Evolutionary conservation across 805 yeast genomes (phyloP).

Genomic region (Myxozyma neotropica): DNA sequence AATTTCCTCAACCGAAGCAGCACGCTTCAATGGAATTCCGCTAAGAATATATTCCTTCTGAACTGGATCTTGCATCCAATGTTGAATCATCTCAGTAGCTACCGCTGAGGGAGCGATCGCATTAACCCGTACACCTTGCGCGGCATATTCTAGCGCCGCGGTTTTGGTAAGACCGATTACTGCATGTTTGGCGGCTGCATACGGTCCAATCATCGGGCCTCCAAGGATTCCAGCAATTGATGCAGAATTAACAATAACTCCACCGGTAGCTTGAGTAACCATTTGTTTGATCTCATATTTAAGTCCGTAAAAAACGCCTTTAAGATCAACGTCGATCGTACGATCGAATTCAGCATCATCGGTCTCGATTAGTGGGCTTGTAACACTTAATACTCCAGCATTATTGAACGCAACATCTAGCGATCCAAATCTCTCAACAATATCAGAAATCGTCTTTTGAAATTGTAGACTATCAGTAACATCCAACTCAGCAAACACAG

Average conservation of each 20-base stretch:
- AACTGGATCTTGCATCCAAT: not conserved
- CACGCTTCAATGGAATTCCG: constrained; percentile 1
- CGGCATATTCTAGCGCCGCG: constrained; percentile 15
- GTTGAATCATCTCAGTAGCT: constrained; percentile 12
- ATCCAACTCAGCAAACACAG: not conserved
- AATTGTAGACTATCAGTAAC: not conserved
- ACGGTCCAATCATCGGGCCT: constrained; percentile 10
- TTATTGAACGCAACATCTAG: constrained; percentile 83
- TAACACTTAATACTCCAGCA: constrained; percentile 67
- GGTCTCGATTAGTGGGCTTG: constrained; percentile 40
- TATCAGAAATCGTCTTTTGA: constrained; percentile 27
- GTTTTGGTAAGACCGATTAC: constrained; percentile 17
- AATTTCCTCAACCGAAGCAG: constrained; percentile 2
- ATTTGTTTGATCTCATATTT: constrained; percentile 5
- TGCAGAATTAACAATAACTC: constrained; percentile 10
- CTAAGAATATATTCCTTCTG: constrained; percentile 1
- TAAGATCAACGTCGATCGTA: constrained; percentile 43
- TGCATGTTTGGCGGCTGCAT: constrained; percentile 18
- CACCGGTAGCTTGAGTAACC: not conserved
- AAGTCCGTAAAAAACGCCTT: constrained; percentile 41
- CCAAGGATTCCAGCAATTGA: constrained; percentile 7
- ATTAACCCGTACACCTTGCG: constrained; percentile 21
- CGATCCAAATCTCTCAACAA: constrained; percentile 66
- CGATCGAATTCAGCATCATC: constrained; percentile 43
- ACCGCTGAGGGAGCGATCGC: constrained; percentile 21